These are phyloP conservation scores for Mikania micrantha DNA, from an alignment of 129 eudicot species.

Conservation along the genomic window DNA sequence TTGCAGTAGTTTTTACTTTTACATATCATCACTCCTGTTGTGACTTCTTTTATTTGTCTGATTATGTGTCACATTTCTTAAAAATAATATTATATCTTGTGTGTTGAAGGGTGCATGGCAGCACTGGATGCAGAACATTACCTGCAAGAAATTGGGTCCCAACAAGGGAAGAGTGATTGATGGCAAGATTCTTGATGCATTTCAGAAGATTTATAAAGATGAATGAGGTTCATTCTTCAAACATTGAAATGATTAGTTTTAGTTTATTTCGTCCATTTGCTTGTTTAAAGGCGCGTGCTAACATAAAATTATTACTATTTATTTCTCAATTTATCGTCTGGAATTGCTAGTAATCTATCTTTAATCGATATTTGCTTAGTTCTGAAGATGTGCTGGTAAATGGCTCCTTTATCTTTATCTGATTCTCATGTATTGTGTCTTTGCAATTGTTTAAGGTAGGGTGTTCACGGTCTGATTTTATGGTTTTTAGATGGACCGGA, in stretches of 20 bases:
- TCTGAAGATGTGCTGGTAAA: no score
- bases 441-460: no score
- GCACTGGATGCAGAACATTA: conserved; percentile 97
- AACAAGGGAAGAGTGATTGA: conserved; percentile 88
- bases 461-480: no score
- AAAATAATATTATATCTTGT: neutral
- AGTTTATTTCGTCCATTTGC: conserved; percentile 4
- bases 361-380: conserved; percentile 5
- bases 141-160: conserved; percentile 76
- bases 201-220: conserved; percentile 2
- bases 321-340: neutral
- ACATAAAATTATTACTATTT: conserved; percentile 1
- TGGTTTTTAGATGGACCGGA: no score
- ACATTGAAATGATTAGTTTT: conserved; percentile 7
- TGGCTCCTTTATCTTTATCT: no score
- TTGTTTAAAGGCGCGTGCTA: neutral
- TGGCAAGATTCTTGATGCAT: neutral
- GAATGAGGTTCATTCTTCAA: neutral
- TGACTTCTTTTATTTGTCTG: neutral
- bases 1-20: neutral
- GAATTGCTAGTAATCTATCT: neutral
- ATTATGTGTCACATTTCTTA: neutral
- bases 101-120: conserved; percentile 89
- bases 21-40: neutral
- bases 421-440: no score